Conservation (phyloP, 257 asterid genomes). For the Penstemon davidsonii region DNA sequence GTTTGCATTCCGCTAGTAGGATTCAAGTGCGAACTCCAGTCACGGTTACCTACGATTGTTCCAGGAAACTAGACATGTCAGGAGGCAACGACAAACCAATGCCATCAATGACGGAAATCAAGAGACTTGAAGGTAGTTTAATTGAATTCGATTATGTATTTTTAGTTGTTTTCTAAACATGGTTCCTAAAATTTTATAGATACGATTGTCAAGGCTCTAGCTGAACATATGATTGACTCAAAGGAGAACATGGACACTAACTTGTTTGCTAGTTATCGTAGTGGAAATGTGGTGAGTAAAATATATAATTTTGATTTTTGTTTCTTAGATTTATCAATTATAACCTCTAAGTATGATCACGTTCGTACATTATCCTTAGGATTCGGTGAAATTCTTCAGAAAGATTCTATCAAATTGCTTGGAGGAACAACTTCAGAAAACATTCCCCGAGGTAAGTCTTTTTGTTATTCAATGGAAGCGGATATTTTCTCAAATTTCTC, state of each 20-base stretch:
- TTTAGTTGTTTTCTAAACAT: constrained; percentile 17
- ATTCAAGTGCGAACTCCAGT: constrained; percentile 39
- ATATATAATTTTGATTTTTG: constrained; percentile 14
- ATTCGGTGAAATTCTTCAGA: constrained; percentile 48
- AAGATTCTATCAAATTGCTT: constrained; percentile 57
- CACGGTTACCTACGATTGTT: constrained; percentile 37
- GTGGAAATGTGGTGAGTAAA: constrained; percentile 55
- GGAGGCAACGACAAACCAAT: constrained; percentile 33
- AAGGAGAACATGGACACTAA: constrained; percentile 74
- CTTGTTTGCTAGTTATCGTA: constrained; percentile 46
- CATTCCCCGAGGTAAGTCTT: constrained; percentile 58
- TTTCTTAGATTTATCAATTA: constrained; percentile 3
- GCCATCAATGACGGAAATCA: constrained; percentile 43
- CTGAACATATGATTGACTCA: too few relatives aligned
- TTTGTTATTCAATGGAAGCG: neutral
- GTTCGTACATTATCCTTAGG: constrained; percentile 35
- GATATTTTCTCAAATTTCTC: neutral
- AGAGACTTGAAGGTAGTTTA: constrained; percentile 63
- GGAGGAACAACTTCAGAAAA: constrained; percentile 60
- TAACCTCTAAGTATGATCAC: constrained; percentile 2
- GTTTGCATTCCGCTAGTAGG: constrained; percentile 54
- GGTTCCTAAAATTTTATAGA: constrained; percentile 39
- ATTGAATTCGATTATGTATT: constrained; percentile 16
- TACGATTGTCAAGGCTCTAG: constrained; percentile 54
- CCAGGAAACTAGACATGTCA: constrained; percentile 64